A percentile compares a stretch with the other conserved stretches of the same genome.
These are phyloP conservation scores for Picochlorum costavermella DNA, from an alignment of 139 green algal genomes.

Conservation along the genomic window DNA sequence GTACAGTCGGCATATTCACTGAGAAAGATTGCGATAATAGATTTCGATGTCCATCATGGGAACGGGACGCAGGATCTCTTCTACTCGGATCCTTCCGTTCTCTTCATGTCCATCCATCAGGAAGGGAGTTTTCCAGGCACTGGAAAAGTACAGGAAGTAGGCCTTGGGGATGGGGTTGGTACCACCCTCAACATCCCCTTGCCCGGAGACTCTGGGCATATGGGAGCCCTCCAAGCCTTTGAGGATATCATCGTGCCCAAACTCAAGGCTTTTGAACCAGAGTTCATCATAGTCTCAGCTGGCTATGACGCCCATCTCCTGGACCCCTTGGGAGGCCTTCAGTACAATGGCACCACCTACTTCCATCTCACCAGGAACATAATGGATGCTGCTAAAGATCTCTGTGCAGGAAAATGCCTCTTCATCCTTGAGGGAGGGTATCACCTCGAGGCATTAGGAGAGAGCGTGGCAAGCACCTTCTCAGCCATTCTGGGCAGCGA, in stretches of 20 bases:
- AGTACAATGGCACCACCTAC: conserved; percentile 66
- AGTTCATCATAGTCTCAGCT: conserved; percentile 65
- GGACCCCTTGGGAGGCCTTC: conserved; percentile 74
- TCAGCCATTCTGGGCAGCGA: conserved; percentile 43
- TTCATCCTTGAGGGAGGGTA: conserved; percentile 86
- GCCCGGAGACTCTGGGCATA: conserved; percentile 59
- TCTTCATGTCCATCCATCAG: conserved; percentile 84
- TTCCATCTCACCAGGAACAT: conserved; percentile 38
- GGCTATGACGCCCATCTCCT: conserved; percentile 84
- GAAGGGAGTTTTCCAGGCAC: conserved; percentile 38
- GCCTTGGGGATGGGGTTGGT: conserved; percentile 54
- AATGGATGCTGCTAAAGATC: conserved; percentile 37
- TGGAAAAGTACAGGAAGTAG: conserved; percentile 57
- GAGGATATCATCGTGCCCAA: conserved; percentile 69
- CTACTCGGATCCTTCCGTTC: conserved; percentile 53
- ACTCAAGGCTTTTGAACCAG: conserved; percentile 58
- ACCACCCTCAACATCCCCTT: conserved; percentile 74
- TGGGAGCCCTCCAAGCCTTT: conserved; percentile 44
- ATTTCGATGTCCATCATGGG: conserved; percentile 85
- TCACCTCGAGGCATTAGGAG: conserved; percentile 48
- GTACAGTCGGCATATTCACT: conserved; percentile 30
- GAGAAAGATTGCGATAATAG: conserved; percentile 67
- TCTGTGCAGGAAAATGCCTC: conserved; percentile 62
- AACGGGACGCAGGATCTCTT: conserved; percentile 81
- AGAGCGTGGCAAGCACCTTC: conserved; percentile 66